Conservation (phyloP, 768 basidiomycete species). For the Hygrocybe punicea region DNA sequence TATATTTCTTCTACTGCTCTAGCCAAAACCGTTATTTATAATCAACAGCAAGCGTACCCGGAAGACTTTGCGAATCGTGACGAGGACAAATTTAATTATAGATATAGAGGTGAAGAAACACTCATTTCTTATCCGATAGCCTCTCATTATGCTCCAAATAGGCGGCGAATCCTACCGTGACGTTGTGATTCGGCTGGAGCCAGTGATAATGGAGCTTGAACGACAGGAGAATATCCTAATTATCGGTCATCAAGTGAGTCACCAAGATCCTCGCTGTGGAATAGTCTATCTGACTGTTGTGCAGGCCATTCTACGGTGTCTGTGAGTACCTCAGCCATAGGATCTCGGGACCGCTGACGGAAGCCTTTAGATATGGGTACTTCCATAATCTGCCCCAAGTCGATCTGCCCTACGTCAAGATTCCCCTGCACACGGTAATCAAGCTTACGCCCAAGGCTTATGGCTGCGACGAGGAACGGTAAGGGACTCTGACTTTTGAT, state of each 20-base stretch:
- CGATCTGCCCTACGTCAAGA: slow-evolving; percentile 96
- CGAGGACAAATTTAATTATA: slow-evolving; percentile 99
- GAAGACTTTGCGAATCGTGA: slow-evolving; percentile 98
- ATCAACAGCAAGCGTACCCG: slow-evolving; percentile 78
- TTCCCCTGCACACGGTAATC: slow-evolving; percentile 95
- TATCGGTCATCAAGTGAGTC: slow-evolving; percentile 86
- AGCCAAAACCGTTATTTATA: not conserved
- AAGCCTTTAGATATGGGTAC: slow-evolving; percentile 77
- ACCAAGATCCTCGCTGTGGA: slow-evolving; percentile 24
- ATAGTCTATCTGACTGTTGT: slow-evolving; percentile 17
- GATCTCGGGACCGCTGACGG: slow-evolving; percentile 69
- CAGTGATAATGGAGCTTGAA: slow-evolving; percentile 99
- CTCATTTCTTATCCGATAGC: not conserved
- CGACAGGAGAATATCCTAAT: slow-evolving; percentile 96
- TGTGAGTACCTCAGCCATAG: slow-evolving; percentile 45
- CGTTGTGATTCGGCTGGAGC: slow-evolving; percentile 91
- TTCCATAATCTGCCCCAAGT: slow-evolving; percentile 90
- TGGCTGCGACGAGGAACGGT: slow-evolving; percentile 97
- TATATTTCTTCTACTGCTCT: slow-evolving; percentile 26
- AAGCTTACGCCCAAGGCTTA: slow-evolving; percentile 98
- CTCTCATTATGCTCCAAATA: not conserved
- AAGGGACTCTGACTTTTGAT: slow-evolving; percentile 12
- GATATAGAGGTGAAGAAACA: slow-evolving; percentile 64
- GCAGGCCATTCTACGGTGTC: slow-evolving; percentile 6
- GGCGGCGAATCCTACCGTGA: slow-evolving; percentile 95